Evolutionary conservation across 768 basidiomycete species (phyloP), one percentile per base, ranked within the genome.

Genomic region (Arthromyces matolae): DNA sequence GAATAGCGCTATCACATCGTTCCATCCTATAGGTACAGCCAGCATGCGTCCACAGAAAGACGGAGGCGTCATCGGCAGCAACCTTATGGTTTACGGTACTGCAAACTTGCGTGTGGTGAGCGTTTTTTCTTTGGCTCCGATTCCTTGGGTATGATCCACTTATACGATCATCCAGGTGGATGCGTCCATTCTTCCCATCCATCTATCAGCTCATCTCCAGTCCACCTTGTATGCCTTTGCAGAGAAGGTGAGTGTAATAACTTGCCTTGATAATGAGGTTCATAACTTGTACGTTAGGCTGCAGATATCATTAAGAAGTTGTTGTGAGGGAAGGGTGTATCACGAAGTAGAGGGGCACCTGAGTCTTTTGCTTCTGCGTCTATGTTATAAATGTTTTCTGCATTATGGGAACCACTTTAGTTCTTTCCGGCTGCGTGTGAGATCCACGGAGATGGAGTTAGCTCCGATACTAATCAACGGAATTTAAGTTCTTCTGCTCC

Each of bases 1-100:
- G 7, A 54, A 45, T 3, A 22, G n/a, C 2, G 41, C 49, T 16
- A n/a, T 29, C n/a, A 47, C 47, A 10, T 42, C 47, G 1, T 58
- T 45, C 24, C 61, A 64, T 41, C 62, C 55, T 18, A 49, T 58
- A 27, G 57, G 64, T 6, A 65, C 66, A 4, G 57, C 59, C 5
- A 49, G 63, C 16, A 67, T 70, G 66, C 49, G 64, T 9, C 65
- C 69, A n/a, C 52, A 45, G n/a, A 56, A 59, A 20, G 47, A 54
- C 27, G 69, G 69, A n/a, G 68, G 68, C 23, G 66, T 66, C 13
- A 66, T 71, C 29, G 62, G 66, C 43, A 38, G 54, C 2, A 38
- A 55, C 10, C 50, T 71, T 14, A 56, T 49, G 33, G 67, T 70
- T 3, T 70, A 59, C 33, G 58, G 58, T 2, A 55, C 51, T 4